phyloP scores from a whole-genome alignment of 371 early-diverging fungal genomes.

The Actinomortierella ambigua region DNA sequence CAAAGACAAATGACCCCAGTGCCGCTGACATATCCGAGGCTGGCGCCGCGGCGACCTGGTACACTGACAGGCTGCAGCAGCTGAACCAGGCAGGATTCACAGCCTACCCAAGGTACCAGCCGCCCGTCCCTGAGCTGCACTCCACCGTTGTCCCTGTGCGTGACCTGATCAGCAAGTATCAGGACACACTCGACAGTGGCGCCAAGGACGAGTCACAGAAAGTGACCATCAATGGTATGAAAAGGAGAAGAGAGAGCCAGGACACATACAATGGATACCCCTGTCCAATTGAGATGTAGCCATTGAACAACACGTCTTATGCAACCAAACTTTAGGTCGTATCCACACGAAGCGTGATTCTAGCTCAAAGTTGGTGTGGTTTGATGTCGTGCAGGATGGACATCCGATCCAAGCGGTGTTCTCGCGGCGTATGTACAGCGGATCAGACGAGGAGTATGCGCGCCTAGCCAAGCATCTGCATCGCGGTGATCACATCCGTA shows the following conservation, averaged over 20 bases:
- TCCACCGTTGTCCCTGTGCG: slow-evolving; percentile 6
- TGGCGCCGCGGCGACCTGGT: no score
- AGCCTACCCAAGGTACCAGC: slow-evolving; percentile 37
- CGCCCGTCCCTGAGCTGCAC: slow-evolving; percentile 9
- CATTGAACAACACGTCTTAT: neutral
- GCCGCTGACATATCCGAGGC: no score
- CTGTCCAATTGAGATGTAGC: neutral
- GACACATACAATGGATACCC: neutral
- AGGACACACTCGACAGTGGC: slow-evolving; percentile 19
- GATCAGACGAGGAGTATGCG: slow-evolving; percentile 52
- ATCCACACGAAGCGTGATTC: slow-evolving; percentile 71
- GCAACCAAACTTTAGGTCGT: slow-evolving; percentile 55
- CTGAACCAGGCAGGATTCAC: slow-evolving; percentile 14
- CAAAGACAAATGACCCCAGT: no score
- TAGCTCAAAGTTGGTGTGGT: slow-evolving; percentile 75
- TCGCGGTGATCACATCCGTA: slow-evolving; percentile 74
- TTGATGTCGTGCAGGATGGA: slow-evolving; percentile 71
- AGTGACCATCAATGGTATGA: slow-evolving; percentile 23
- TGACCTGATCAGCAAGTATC: slow-evolving; percentile 19
- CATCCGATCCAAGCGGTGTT: slow-evolving; percentile 71
- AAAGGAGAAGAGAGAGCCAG: neutral
- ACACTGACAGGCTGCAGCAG: slow-evolving; percentile 19
- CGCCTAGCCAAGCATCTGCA: slow-evolving; percentile 49
- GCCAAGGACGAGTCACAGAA: slow-evolving; percentile 25
- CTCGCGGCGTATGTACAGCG: slow-evolving; percentile 54